These are phyloP conservation scores for Rhazya stricta DNA, from an alignment of 257 asterid species.

Conservation along the genomic window DNA sequence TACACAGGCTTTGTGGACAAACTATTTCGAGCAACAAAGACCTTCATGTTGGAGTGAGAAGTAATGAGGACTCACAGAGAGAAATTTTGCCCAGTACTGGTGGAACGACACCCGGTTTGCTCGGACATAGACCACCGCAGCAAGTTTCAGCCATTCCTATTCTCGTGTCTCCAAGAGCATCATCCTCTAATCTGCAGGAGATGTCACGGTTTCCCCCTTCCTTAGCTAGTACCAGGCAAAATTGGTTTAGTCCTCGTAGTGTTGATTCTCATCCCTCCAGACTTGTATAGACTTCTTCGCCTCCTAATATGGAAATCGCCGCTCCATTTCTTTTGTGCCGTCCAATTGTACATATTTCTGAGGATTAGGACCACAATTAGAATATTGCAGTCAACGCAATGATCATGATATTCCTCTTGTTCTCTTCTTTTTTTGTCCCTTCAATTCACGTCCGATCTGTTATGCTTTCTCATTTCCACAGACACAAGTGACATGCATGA, in stretches of 20 bases:
- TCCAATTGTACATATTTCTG: conserved; percentile 29
- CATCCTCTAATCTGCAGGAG: conserved; percentile 18
- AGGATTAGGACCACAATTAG: conserved; percentile 13
- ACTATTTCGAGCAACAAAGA: conserved; percentile 29
- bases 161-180: conserved; percentile 25
- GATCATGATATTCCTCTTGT: not conserved
- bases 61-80: conserved; percentile 31
- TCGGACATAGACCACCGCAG: conserved; percentile 21
- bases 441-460: not conserved
- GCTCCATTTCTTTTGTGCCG: conserved; percentile 12
- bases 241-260: conserved; percentile 19
- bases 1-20: conserved; percentile 41
- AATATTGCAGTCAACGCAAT: conserved; percentile 5
- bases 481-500: not conserved
- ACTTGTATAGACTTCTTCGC: conserved; percentile 17
- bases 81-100: conserved; percentile 24
- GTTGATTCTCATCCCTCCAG: conserved; percentile 19
- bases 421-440: not conserved
- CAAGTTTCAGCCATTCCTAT: conserved; percentile 27
- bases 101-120: conserved; percentile 21
- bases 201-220: conserved; percentile 27
- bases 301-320: conserved; percentile 7
- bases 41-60: conserved; percentile 25
- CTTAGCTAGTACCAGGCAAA: conserved; percentile 20
- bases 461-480: not conserved